Conservation (phyloP, 31 red algal species). For the Asparagopsis taxiformis region DNA sequence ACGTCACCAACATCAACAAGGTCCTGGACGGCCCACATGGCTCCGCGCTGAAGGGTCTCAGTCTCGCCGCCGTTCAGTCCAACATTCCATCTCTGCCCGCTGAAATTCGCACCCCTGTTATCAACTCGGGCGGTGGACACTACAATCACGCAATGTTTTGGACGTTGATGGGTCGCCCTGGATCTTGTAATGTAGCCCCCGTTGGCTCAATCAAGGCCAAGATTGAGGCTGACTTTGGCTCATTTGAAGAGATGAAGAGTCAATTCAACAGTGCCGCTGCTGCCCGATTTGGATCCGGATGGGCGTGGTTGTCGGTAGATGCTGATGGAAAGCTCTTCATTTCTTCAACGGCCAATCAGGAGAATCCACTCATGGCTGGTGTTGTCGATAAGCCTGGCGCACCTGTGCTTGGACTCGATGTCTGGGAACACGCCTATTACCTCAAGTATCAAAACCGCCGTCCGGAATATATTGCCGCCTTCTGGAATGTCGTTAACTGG, state of each 20-base stretch:
- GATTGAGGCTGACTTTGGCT: slow-evolving; percentile 89
- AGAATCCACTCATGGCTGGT: slow-evolving; percentile 97
- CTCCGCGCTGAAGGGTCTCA: slow-evolving; percentile 71
- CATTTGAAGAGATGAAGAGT: slow-evolving; percentile 91
- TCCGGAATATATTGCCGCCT: slow-evolving; percentile 95
- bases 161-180: slow-evolving; percentile 79
- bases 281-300: slow-evolving; percentile 93
- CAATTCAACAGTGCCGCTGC: slow-evolving; percentile 92
- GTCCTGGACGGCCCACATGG: slow-evolving; percentile 76
- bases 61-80: slow-evolving; percentile 82
- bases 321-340: slow-evolving; percentile 86
- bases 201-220: slow-evolving; percentile 78
- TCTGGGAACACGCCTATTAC: slow-evolving; percentile 99
- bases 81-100: slow-evolving; percentile 68
- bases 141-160: slow-evolving; percentile 98
- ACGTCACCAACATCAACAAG: slow-evolving; percentile 97
- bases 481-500: slow-evolving; percentile 99
- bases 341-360: slow-evolving; percentile 92
- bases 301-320: slow-evolving; percentile 93
- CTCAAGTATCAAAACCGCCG: slow-evolving; percentile 97
- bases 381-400: slow-evolving; percentile 80
- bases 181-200: slow-evolving; percentile 60
- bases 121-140: slow-evolving; percentile 96
- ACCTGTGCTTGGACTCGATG: slow-evolving; percentile 94
- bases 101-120: slow-evolving; percentile 78